A percentile compares a stretch with the other conserved stretches of the same genome.
Conservation (phyloP, 1,139 yeast species). For the Meyerozyma carpophila region DNA sequence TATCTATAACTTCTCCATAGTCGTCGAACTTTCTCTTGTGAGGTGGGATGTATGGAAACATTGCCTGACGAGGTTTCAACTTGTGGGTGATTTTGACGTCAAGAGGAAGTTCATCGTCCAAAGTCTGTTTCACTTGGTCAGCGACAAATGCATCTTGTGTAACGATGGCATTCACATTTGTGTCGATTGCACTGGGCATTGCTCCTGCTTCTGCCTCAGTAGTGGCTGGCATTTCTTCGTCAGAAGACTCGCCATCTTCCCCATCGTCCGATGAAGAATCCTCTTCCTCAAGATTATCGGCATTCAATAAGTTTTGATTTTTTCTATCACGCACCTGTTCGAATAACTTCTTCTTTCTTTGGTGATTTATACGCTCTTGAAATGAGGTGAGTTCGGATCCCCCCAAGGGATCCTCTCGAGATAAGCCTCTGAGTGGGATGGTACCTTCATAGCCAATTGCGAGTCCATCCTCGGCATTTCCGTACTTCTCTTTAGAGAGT, state of each 20-base stretch:
- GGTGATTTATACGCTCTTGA: slow-evolving; percentile 34
- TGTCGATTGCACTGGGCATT: slow-evolving; percentile 5
- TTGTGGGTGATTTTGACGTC: slow-evolving; percentile 63
- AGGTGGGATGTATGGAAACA: slow-evolving; percentile 62
- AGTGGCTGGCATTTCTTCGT: slow-evolving; percentile 8
- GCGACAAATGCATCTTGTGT: slow-evolving; percentile 39
- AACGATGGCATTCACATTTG: slow-evolving; percentile 24
- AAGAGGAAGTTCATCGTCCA: slow-evolving; percentile 37
- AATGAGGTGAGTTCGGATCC: slow-evolving; percentile 49
- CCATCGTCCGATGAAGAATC: slow-evolving; percentile 37
- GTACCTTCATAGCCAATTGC: slow-evolving; percentile 49
- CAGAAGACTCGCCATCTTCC: slow-evolving; percentile 18
- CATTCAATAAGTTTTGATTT: slow-evolving; percentile 48
- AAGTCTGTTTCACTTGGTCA: slow-evolving; percentile 33
- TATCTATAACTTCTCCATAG: slow-evolving; percentile 70
- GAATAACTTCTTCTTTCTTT: slow-evolving; percentile 40
- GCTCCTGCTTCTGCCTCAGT: slow-evolving; percentile 6
- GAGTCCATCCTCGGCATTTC: slow-evolving; percentile 49
- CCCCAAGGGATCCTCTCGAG: slow-evolving; percentile 44
- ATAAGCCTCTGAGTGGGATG: slow-evolving; percentile 25
- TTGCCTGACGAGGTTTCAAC: slow-evolving; percentile 58
- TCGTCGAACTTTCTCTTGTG: slow-evolving; percentile 66
- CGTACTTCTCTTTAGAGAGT: slow-evolving; percentile 30
- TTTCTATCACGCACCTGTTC: slow-evolving; percentile 54
- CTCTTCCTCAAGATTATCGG: slow-evolving; percentile 32